phyloP scores from a whole-genome alignment of 148 eudicot genomes.

The Mesembryanthemum crystallinum region DNA sequence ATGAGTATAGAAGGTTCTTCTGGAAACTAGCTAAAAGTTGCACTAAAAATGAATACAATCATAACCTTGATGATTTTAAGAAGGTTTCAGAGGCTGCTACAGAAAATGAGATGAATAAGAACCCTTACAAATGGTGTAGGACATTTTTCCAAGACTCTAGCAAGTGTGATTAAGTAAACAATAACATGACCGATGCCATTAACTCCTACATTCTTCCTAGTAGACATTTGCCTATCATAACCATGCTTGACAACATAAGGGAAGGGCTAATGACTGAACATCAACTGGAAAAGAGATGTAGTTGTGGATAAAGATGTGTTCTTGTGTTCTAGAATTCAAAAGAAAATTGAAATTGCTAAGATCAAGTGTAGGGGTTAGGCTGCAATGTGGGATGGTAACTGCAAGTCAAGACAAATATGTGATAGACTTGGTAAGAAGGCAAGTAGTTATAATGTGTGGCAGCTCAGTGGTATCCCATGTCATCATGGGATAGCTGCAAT shows the following conservation, averaged over 20 bases:
- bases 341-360: not conserved
- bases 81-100: not conserved
- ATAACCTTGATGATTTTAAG: not conserved
- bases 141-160: not conserved
- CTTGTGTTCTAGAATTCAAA: not conserved
- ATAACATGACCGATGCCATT: not conserved
- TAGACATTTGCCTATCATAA: no score
- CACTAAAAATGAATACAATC: not conserved
- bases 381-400: not conserved
- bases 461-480: not conserved
- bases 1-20: not conserved
- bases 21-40: not conserved
- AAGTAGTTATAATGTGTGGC: not conserved
- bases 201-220: not conserved
- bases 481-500: not conserved
- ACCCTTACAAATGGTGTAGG: not conserved
- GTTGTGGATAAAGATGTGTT: no score
- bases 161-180: not conserved
- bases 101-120: not conserved
- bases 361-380: not conserved
- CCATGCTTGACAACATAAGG: no score
- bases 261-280: no score
- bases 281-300: no score
- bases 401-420: not conserved
- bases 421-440: not conserved